Percentiles rank a stretch among this genome's conserved stretches.
Evolutionary conservation across 2,329 filamentous ascomycete genomes (phyloP).

Genomic region (Fusarium phyllophilum): DNA sequence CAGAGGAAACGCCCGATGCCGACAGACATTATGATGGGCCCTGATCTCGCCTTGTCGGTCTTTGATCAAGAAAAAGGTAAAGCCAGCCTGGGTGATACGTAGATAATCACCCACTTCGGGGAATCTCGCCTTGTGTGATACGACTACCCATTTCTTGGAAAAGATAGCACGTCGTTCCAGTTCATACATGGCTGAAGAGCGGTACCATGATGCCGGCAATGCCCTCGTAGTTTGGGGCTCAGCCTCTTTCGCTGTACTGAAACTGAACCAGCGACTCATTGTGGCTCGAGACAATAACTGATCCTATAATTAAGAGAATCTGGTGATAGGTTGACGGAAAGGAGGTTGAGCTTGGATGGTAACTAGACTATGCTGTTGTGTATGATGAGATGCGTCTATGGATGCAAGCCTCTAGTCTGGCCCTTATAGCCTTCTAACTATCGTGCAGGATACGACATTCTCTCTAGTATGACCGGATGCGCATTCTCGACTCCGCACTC

Average conservation of each 20-base stretch:
- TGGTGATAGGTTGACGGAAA: neutral
- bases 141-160: neutral
- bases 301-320: rapidly evolving
- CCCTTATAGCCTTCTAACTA: neutral
- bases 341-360: neutral
- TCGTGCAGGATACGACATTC: neutral
- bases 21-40: neutral
- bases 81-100: neutral
- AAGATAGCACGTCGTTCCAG: neutral
- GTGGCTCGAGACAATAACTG: neutral
- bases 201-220: neutral
- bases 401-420: neutral
- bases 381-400: neutral
- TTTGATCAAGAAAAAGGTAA: neutral
- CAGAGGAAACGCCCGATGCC: neutral
- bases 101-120: neutral
- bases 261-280: neutral
- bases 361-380: neutral
- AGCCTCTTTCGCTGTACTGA: neutral
- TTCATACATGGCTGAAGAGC: neutral
- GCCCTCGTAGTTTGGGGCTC: neutral
- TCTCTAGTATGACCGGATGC: neutral
- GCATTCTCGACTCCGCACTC: neutral
- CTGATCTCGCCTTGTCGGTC: neutral
- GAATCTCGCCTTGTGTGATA: neutral